Evolutionary conservation across 1,284 basidiomycete genomes (phyloP).

Genomic region (Pterula multifida): DNA sequence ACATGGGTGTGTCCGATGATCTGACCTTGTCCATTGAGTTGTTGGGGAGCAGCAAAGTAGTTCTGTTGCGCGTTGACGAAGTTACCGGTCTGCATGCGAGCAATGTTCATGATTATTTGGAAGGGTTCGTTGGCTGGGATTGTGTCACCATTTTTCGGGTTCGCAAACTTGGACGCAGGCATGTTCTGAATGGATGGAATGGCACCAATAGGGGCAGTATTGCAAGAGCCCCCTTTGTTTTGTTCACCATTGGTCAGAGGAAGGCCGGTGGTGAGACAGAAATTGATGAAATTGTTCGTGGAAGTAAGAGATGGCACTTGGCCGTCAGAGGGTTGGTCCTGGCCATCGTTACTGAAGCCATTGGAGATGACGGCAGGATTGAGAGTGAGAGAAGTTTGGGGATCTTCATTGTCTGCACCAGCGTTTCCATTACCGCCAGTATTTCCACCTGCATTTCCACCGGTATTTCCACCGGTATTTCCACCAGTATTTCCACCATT

Average conservation of each 20-base stretch:
- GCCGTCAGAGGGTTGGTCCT: constrained; percentile 29
- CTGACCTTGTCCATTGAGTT: constrained; percentile 41
- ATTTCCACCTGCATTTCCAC: constrained; percentile 7
- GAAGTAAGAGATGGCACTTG: constrained; percentile 51
- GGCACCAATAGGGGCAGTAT: constrained; percentile 18
- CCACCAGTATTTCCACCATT: constrained; percentile 6
- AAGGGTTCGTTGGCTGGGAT: constrained; percentile 33
- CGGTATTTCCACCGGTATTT: constrained; percentile 9
- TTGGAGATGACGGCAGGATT: constrained; percentile 38
- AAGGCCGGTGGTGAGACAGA: constrained; percentile 28
- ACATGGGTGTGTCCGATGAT: constrained; percentile 56
- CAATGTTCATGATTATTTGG: constrained; percentile 32
- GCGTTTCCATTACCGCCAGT: constrained; percentile 11
- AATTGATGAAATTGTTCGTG: constrained; percentile 67
- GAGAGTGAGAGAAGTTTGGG: constrained; percentile 34
- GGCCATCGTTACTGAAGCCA: constrained; percentile 40
- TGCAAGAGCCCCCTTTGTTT: constrained; percentile 28
- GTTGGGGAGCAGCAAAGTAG: constrained; percentile 47
- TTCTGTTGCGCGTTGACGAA: constrained; percentile 42
- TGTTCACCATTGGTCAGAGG: constrained; percentile 30
- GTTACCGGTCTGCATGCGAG: constrained; percentile 35
- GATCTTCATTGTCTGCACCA: constrained; percentile 16
- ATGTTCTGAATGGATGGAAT: constrained; percentile 31
- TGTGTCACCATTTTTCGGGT: constrained; percentile 28
- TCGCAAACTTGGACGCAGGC: constrained; percentile 37